These are phyloP conservation scores for Caryocar brasiliense DNA, from an alignment of 441 rosid genomes.

Conservation along the genomic window DNA sequence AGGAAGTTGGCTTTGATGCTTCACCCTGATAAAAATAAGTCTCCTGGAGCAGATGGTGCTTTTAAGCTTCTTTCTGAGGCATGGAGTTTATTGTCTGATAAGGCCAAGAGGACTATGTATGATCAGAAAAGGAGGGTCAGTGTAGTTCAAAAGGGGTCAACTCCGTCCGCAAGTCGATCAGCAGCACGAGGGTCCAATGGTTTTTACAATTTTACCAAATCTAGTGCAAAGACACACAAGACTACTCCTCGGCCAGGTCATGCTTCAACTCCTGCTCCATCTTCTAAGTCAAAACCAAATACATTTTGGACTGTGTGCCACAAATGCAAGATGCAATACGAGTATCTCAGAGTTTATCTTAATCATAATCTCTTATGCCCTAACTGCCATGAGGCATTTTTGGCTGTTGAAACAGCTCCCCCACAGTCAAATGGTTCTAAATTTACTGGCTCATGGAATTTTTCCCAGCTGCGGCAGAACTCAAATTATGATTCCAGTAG, in stretches of 20 bases:
- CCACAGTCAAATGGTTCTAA: constrained; percentile 17
- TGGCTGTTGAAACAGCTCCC: constrained; percentile 26
- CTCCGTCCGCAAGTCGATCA: constrained; percentile 13
- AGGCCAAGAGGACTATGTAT: constrained; percentile 19
- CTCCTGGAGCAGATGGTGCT: constrained; percentile 35
- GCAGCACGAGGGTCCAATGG: constrained; percentile 14
- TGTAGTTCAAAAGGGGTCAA: constrained; percentile 16
- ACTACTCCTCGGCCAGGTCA: constrained; percentile 9
- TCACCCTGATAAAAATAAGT: constrained; percentile 41
- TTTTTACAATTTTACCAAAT: constrained; percentile 13
- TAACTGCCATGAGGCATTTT: constrained; percentile 29
- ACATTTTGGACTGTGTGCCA: constrained; percentile 40
- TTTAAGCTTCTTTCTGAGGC: constrained; percentile 35
- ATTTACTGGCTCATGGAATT: constrained; percentile 21
- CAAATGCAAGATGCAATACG: constrained; percentile 34
- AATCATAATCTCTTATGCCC: constrained; percentile 33
- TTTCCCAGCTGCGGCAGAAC: constrained; percentile 16
- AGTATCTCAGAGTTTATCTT: constrained; percentile 28
- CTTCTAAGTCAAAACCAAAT: constrained; percentile 14
- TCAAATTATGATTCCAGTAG: constrained; percentile 14
- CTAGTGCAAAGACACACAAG: constrained; percentile 18
- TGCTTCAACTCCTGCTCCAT: constrained; percentile 11
- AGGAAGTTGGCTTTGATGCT: constrained; percentile 32
- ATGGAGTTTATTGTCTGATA: constrained; percentile 31
- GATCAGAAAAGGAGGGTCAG: constrained; percentile 22